A percentile compares a stretch with the other conserved stretches of the same genome.
phyloP scores from a whole-genome alignment of 208 protist genomes.

The Willaertia magna region DNA sequence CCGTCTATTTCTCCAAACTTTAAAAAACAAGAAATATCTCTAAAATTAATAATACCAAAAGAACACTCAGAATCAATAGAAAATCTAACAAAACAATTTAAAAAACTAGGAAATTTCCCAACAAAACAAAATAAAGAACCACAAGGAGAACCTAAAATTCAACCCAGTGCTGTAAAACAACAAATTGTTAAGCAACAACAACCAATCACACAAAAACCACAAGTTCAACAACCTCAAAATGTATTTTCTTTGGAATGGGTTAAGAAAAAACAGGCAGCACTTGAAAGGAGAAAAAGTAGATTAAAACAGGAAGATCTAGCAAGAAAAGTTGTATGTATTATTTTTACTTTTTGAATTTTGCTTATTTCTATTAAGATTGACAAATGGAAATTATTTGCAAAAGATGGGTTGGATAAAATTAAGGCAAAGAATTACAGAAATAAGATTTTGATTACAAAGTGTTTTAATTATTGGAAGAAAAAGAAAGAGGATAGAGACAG shows the following conservation, averaged over 20 bases:
- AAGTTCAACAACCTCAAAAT: background rate
- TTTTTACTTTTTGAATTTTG: no score
- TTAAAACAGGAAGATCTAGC: background rate
- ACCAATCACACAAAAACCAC: background rate
- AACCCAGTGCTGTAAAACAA: no score
- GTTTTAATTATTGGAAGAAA: background rate
- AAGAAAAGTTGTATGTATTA: background rate
- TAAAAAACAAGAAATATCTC: background rate
- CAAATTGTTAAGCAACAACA: background rate
- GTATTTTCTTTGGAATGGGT: background rate
- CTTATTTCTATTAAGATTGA: no score
- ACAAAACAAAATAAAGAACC: background rate
- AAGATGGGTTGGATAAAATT: background rate
- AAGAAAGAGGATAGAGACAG: background rate
- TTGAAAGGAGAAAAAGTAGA: background rate
- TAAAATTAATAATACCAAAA: background rate
- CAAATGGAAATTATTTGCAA: background rate
- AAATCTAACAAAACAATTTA: background rate
- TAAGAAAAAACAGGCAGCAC: background rate
- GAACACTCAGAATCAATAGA: background rate
- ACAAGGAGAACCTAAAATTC: no score
- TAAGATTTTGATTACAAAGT: background rate
- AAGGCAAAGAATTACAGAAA: background rate
- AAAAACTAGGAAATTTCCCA: background rate
- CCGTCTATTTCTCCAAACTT: no score